Percentiles rank a stretch among this genome's conserved stretches.
These are phyloP conservation scores for Lunasporangiospora selenospora DNA, from an alignment of 192 early-diverging fungal genomes.

Conservation along the genomic window DNA sequence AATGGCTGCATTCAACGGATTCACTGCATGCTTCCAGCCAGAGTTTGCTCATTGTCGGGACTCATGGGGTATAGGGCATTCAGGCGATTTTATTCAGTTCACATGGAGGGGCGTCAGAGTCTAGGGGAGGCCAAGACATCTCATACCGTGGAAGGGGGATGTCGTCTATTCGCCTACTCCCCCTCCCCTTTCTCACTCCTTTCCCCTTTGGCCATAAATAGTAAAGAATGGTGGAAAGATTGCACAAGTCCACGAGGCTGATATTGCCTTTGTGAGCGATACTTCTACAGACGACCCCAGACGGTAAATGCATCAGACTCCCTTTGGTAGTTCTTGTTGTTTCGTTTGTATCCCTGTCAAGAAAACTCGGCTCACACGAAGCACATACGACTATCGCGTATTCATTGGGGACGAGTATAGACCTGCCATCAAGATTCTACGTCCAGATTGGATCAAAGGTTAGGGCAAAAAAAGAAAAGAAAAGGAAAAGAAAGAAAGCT, in stretches of 20 bases:
- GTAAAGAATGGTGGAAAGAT: constrained; percentile 16
- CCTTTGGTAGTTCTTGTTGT: background rate
- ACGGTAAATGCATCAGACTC: background rate
- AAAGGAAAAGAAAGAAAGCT: background rate
- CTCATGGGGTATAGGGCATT: constrained; percentile 10
- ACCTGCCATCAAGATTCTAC: constrained; percentile 27
- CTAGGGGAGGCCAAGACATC: background rate
- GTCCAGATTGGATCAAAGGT: constrained; percentile 45
- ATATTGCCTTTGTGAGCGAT: constrained; percentile 36
- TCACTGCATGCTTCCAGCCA: constrained; percentile 33
- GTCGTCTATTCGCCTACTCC: background rate
- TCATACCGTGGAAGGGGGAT: background rate
- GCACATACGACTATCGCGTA: background rate
- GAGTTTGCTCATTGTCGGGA: constrained; percentile 12
- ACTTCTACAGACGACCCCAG: background rate
- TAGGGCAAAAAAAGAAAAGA: too few relatives aligned
- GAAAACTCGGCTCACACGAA: background rate
- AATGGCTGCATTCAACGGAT: constrained; percentile 5
- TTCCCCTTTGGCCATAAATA: too few relatives aligned
- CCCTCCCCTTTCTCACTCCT: background rate
- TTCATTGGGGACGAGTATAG: too few relatives aligned
- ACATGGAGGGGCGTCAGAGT: too few relatives aligned
- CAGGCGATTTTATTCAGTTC: too few relatives aligned
- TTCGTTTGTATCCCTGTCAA: too few relatives aligned
- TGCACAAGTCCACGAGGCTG: constrained; percentile 9